Percentiles rank a stretch among this genome's conserved stretches.
phyloP scores from a whole-genome alignment of 208 protist genomes.

The Lotmaria passim region DNA sequence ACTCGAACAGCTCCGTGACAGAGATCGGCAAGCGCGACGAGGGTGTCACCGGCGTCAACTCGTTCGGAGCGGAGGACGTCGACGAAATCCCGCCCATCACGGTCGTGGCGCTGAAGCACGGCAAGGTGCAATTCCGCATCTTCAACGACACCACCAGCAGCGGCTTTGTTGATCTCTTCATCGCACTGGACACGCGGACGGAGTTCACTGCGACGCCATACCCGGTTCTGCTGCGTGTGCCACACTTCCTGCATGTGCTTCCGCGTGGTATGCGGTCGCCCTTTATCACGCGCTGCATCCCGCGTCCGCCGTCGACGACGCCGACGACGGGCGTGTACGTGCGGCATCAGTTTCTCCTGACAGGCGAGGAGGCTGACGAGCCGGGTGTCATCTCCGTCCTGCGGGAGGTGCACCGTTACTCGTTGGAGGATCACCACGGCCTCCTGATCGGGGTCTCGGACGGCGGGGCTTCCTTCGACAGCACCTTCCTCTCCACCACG shows the following conservation, averaged over 20 bases:
- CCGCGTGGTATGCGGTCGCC: constrained; percentile 75
- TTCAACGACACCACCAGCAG: constrained; percentile 75
- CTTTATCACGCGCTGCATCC: constrained; percentile 63
- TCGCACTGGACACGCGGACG: constrained; percentile 67
- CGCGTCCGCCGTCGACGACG: constrained; percentile 59
- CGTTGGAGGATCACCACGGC: constrained; percentile 82
- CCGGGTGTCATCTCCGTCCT: constrained; percentile 61
- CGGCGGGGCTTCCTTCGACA: constrained; percentile 77
- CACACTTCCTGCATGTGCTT: constrained; percentile 65
- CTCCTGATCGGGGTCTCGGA: constrained; percentile 67
- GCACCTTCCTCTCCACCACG: constrained; percentile 74
- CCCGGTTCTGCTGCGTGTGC: constrained; percentile 62
- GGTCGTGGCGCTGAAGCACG: constrained; percentile 59
- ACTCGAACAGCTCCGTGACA: not conserved
- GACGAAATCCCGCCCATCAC: constrained; percentile 35
- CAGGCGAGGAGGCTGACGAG: constrained; percentile 53
- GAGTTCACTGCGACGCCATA: constrained; percentile 66
- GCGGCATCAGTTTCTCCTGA: constrained; percentile 65
- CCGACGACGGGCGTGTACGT: constrained; percentile 70
- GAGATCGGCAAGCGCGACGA: constrained; percentile 12
- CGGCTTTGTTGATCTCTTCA: constrained; percentile 74
- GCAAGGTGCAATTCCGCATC: constrained; percentile 76
- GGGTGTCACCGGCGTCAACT: not conserved
- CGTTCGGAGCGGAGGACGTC: constrained; percentile 36
- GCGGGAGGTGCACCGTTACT: constrained; percentile 87